Conservation (phyloP, 2,329 filamentous ascomycete species). For the Diaporthe sp. region DNA sequence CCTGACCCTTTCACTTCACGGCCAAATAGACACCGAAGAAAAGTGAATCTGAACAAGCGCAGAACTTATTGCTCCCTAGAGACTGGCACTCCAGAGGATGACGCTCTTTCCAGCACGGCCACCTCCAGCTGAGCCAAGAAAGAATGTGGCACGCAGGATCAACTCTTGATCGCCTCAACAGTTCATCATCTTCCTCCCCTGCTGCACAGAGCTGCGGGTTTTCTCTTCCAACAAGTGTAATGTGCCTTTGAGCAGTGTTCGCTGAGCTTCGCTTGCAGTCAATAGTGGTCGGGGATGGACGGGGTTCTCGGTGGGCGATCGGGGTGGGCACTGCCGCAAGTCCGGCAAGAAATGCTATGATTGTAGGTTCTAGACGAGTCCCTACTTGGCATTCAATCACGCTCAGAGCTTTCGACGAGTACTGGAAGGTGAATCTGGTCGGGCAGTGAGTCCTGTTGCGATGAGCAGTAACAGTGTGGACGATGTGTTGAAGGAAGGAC, state of each 20-base stretch:
- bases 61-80: conserved; percentile 28
- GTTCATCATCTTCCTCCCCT: conserved; percentile 23
- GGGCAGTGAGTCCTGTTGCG: background rate
- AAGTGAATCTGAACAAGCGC: conserved; percentile 26
- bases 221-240: background rate
- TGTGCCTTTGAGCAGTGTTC: background rate
- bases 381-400: background rate
- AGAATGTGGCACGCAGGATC: conserved; percentile 25
- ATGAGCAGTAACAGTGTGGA: background rate
- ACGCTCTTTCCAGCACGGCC: conserved; percentile 27
- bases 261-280: background rate
- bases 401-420: background rate
- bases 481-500: background rate
- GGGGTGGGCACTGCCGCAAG: background rate
- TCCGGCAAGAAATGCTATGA: background rate
- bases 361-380: background rate
- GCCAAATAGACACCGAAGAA: conserved; percentile 29
- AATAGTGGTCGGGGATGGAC: background rate
- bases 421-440: background rate
- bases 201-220: background rate
- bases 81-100: conserved; percentile 12
- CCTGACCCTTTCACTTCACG: conserved; percentile 18
- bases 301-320: background rate
- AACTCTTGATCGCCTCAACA: conserved; percentile 18
- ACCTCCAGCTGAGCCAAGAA: conserved; percentile 29